A percentile compares a stretch with the other conserved stretches of the same genome.
These are phyloP conservation scores for Boletellus dicymbophilus DNA, from an alignment of 1,284 basidiomycete species.

Conservation along the genomic window DNA sequence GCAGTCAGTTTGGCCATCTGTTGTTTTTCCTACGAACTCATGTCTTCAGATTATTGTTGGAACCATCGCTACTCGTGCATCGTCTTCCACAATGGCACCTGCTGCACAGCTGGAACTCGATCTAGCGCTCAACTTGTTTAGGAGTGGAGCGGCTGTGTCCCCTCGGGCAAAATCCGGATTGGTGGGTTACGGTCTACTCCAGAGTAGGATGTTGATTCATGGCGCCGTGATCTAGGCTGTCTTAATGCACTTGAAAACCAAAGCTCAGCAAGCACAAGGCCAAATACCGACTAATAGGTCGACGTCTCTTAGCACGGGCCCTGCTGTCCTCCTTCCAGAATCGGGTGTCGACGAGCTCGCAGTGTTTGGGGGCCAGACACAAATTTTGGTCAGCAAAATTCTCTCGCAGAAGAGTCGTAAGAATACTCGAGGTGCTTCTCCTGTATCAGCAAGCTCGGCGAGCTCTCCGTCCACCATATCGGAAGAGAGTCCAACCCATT, in stretches of 20 bases:
- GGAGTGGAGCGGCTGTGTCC: slow-evolving; percentile 47
- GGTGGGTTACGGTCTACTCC: slow-evolving; percentile 35
- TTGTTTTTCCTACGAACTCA: slow-evolving; percentile 8
- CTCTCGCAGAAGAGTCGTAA: slow-evolving; percentile 37
- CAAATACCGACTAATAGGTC: slow-evolving; percentile 41
- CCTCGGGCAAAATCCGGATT: slow-evolving; percentile 52
- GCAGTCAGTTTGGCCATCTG: slow-evolving; percentile 39
- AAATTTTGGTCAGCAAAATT: slow-evolving; percentile 54
- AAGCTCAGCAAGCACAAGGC: slow-evolving; percentile 46
- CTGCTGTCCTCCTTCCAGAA: slow-evolving; percentile 37
- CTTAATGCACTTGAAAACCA: slow-evolving; percentile 47
- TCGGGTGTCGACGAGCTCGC: slow-evolving; percentile 65
- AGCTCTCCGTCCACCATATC: slow-evolving; percentile 27
- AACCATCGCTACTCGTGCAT: slow-evolving; percentile 54
- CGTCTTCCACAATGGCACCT: slow-evolving; percentile 57
- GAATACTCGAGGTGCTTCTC: slow-evolving; percentile 14
- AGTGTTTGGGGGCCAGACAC: slow-evolving; percentile 65
- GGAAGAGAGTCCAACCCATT: slow-evolving; percentile 26
- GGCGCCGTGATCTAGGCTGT: slow-evolving; percentile 40
- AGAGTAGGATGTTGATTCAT: neutral
- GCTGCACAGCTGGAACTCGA: slow-evolving; percentile 58
- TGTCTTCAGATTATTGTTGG: slow-evolving; percentile 53
- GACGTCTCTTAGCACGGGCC: slow-evolving; percentile 17
- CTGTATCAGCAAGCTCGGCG: slow-evolving; percentile 23
- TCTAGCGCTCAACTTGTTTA: slow-evolving; percentile 55